A percentile compares a stretch with the other conserved stretches of the same genome.
phyloP scores from a whole-genome alignment of 805 yeast genomes.

The Helenozyma baotianmanensis region DNA sequence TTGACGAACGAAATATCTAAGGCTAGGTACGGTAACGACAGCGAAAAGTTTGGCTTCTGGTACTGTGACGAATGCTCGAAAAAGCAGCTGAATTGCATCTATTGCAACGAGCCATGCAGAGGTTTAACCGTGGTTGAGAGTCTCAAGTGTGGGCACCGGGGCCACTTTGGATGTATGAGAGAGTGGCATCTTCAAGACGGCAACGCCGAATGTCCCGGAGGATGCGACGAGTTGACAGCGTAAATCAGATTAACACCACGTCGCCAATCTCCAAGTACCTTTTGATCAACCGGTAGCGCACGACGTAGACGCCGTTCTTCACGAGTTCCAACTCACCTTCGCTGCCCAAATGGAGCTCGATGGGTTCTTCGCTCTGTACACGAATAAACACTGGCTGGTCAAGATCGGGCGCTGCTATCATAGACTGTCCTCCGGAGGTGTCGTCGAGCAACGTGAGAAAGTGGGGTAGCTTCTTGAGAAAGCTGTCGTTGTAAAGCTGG shows the following conservation, averaged over 20 bases:
- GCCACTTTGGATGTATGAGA: conserved; percentile 75
- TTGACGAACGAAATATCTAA: conserved; percentile 56
- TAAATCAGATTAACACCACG: conserved; percentile 27
- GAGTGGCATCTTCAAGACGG: conserved; percentile 69
- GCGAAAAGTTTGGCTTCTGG: conserved; percentile 64
- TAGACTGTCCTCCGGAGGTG: conserved; percentile 50
- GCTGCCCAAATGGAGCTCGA: conserved; percentile 22
- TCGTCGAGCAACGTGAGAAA: conserved; percentile 74
- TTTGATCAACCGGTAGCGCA: conserved; percentile 51
- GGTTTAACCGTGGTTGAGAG: conserved; percentile 58
- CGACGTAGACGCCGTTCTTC: conserved; percentile 67
- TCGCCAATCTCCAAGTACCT: conserved; percentile 34
- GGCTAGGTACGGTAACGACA: conserved; percentile 20
- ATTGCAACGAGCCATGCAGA: conserved; percentile 72
- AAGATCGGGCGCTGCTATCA: conserved; percentile 78
- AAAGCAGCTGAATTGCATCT: conserved; percentile 63
- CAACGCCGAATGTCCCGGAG: conserved; percentile 76
- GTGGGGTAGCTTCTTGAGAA: conserved; percentile 63
- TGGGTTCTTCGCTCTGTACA: conserved; percentile 40
- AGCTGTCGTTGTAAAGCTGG: conserved; percentile 62
- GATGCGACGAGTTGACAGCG: conserved; percentile 36
- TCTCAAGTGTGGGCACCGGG: conserved; percentile 79
- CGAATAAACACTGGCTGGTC: conserved; percentile 73
- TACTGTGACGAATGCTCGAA: conserved; percentile 70
- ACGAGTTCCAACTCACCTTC: conserved; percentile 26